Evolutionary conservation across 2,329 filamentous ascomycete species (phyloP), one percentile per base, ranked within the genome.

Genomic region (Botrytis hyacinthi): DNA sequence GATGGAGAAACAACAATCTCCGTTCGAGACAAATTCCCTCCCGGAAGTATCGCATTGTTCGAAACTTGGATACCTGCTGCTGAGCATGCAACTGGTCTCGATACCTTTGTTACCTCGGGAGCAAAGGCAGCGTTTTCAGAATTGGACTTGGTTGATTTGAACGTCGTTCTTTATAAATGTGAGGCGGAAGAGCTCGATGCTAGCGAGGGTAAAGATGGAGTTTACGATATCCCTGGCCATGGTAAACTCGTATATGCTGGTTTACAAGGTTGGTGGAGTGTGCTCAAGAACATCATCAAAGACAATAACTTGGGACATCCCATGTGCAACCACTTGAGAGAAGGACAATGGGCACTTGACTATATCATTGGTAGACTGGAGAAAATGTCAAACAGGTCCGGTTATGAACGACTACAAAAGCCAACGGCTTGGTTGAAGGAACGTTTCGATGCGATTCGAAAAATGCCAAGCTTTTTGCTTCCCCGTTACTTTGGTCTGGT

Each of bases 191-290:
- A 93, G 82, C 88, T 89, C 66, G 94, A 96, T 77, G 89, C 88
- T 10, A 97, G 92, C 76, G 88, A 87, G 70, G 93, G 94, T 6
- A 87, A 88, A 74, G 93, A 98, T 81, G 95, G 96, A n/a, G 91
- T 91, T 14, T 99, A 98, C 83, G 88, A 91, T 70, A 92, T 99
- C 76, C 96, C 96, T 1, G 91, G 91, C 1, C 86, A 94, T 80
- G 95, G 95, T 3, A 90, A 92, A 74, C 87, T 98, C 60, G 93
- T 98, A 3, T 99, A 98, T 82, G 95, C 95, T 74, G 96, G 96
- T 75, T 87, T 99, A n/a, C 96, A 99, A 82, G 97, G 97, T 54
- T 99, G 96, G 95, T 97, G 95, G 94, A 98, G 94, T 81, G 86
- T 97, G 0, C 84, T 99, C 60, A 91, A 94, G 78, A 87, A 92